Evolutionary conservation across 192 early-diverging fungal genomes (phyloP).

Genomic region (Spizellomyces sp.): DNA sequence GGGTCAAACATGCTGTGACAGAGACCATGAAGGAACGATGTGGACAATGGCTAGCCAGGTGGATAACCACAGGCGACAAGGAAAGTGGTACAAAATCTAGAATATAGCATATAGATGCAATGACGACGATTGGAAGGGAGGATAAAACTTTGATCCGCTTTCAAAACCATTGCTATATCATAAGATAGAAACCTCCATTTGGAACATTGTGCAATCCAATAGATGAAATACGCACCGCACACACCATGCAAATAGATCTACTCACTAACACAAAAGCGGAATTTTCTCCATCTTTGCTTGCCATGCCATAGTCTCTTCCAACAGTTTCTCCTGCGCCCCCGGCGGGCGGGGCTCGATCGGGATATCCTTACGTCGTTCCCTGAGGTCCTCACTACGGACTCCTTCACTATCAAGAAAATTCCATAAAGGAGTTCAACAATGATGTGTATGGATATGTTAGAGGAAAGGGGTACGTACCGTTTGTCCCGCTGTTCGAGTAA

Average conservation of each 20-base stretch:
- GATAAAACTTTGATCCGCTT: no score
- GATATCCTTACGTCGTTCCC: not conserved
- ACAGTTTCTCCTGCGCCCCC: not conserved
- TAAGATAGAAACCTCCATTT: no score
- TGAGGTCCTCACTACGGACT: not conserved
- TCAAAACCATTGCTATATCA: no score
- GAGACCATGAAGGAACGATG: constrained; percentile 20
- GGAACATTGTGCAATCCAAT: no score
- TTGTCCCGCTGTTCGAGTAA: constrained; percentile 36
- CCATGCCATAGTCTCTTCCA: constrained; percentile 11
- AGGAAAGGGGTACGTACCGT: not conserved
- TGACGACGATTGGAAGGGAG: no score
- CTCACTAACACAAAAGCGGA: no score
- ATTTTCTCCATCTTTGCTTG: constrained; percentile 18
- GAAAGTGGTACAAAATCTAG: no score
- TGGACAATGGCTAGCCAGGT: no score
- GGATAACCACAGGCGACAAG: no score
- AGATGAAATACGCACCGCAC: no score
- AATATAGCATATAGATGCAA: no score
- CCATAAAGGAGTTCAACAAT: not conserved
- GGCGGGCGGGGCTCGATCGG: not conserved
- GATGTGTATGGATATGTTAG: not conserved
- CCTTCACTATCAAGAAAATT: not conserved
- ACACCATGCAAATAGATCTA: no score
- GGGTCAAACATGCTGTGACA: constrained; percentile 26